Evolutionary conservation across 1,284 basidiomycete species (phyloP).

Genomic region (Sporisorium reilianum): DNA sequence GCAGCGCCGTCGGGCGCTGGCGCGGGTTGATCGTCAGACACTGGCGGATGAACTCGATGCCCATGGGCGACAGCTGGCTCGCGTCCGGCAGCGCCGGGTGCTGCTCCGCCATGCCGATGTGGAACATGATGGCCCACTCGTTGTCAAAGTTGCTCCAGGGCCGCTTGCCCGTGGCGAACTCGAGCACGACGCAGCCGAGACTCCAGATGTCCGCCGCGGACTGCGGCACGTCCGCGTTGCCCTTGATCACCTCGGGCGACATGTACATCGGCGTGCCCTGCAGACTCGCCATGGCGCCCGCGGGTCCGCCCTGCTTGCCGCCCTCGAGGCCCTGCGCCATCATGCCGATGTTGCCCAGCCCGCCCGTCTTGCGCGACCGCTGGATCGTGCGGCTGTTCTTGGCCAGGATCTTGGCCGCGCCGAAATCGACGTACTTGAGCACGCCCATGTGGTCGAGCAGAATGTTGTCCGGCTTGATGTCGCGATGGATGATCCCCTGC

Average conservation of each 20-base stretch:
- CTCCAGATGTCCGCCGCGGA: constrained; percentile 99
- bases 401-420: constrained; percentile 95
- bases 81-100: constrained; percentile 94
- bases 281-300: constrained; percentile 74
- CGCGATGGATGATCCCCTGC: constrained; percentile 91
- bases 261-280: constrained; percentile 99
- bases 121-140: constrained; percentile 99
- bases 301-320: constrained; percentile 59
- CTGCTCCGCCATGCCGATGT: constrained; percentile 96
- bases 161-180: constrained; percentile 94
- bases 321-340: constrained; percentile 71
- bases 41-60: constrained; percentile 92
- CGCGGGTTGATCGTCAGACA: constrained; percentile 91
- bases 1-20: constrained; percentile 83
- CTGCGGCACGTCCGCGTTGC: constrained; percentile 76
- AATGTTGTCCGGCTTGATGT: constrained; percentile 99
- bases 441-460: constrained; percentile 91
- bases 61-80: constrained; percentile 86
- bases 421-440: constrained; percentile 98
- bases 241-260: constrained; percentile 98
- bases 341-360: constrained; percentile 45
- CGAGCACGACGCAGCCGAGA: constrained; percentile 93
- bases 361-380: constrained; percentile 55
- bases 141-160: constrained; percentile 99
- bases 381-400: constrained; percentile 82